Evolutionary conservation across 164 flowering plant genomes (phyloP).

Genomic region (Cinnamomum micranthum): DNA sequence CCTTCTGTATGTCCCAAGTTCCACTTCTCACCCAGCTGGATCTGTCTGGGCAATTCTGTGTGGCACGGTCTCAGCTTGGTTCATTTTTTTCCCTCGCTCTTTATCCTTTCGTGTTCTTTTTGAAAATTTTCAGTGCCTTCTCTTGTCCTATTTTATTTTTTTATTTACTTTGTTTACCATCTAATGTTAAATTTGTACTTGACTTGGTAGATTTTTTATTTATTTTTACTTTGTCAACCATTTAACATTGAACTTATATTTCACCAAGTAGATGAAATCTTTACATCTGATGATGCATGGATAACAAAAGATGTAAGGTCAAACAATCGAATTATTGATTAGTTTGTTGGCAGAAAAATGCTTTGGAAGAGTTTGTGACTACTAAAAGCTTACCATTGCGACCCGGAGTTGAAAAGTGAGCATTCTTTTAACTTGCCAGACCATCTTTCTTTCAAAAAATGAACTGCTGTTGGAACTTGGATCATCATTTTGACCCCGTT

Average conservation of each 20-base stretch:
- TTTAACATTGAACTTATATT: neutral
- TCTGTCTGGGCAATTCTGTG: no score
- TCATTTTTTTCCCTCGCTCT: no score
- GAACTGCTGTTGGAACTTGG: neutral
- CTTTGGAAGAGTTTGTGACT: conserved; percentile 67
- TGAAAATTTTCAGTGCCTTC: neutral
- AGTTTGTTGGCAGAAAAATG: conserved; percentile 57
- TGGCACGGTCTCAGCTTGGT: no score
- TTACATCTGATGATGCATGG: neutral
- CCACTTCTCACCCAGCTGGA: no score
- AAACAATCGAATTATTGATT: conserved; percentile 16
- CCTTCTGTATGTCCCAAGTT: no score
- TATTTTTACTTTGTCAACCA: neutral
- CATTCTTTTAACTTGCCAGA: neutral
- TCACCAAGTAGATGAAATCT: neutral
- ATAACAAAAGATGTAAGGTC: neutral
- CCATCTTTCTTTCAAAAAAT: neutral
- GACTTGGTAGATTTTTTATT: neutral
- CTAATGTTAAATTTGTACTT: neutral
- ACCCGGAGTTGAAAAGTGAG: conserved; percentile 87
- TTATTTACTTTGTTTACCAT: neutral
- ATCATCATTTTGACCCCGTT: neutral
- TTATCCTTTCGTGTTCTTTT: neutral
- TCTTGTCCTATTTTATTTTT: neutral
- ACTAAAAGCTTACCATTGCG: conserved; percentile 57